Base-by-base conservation (phyloP, 2,329 filamentous ascomycete genomes). In the Diaporthe sp. region DNA sequence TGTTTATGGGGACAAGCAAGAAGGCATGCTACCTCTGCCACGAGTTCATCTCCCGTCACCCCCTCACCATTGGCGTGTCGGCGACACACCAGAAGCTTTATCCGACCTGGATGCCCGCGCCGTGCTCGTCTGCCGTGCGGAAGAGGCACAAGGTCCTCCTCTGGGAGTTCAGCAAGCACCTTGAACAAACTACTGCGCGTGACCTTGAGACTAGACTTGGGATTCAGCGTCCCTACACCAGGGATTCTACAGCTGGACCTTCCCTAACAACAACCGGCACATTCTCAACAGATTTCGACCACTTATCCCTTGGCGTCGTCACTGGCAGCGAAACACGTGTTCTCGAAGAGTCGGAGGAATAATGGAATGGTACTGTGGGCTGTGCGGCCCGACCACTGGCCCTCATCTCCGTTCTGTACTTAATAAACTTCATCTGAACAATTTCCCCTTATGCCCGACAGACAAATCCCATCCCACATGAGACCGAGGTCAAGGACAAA, bases 61-160 rank as follows among this genome's bases (percentile, higher is more conserved):
- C 78, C 17, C 77, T 78, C 1, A 67, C 19, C 35, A 76, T 82
- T 15, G 42, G 71, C 19, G 78, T 80, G 17, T 82, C 80, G 1
- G 80, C 81, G 19, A 77, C 77, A 67, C 81, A 83, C 72, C 80
- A 83, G 70, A 83, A 81, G 73, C 52, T 83, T 4, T 83, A 82
- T 22, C 78, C 77, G n/a, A 76, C 80, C 9, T 83, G 81, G 82
- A 80, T 80, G 74, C 80, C 80, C 17, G 73, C 80, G 0, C 77
- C 79, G 52, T 77, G 61, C 30, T 67, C 35, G 35, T 66, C 54
- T 12, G 0, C 45, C 0, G 55, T 76, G 12, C 57, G 76, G 3
- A 77, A 78, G 52, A 57, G 67, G 38, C 70, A 76, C 4, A 76
- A 76, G 50, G 47, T 42, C 6, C 50, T 76, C 25, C 72, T 77